Evolutionary conservation across 2,329 filamentous ascomycete species (phyloP), one percentile per base, ranked within the genome.

Genomic region (Calcarisporium arbuscula): DNA sequence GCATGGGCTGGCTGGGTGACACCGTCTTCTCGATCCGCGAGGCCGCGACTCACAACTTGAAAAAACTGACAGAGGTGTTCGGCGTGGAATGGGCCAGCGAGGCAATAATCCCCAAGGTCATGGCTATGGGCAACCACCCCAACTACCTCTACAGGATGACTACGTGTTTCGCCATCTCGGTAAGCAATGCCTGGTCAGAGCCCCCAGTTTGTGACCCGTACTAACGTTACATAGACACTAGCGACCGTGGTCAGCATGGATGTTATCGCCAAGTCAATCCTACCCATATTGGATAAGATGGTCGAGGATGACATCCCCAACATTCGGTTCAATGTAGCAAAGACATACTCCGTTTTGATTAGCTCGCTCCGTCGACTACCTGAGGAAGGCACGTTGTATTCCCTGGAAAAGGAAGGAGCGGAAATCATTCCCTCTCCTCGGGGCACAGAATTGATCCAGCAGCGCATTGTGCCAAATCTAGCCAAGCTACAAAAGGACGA

Each of bases 141-240:
- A 98, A 98, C 68, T 98, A 98, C 61, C 82, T 98, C 34, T 98
- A 98, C 74, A 79, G 92, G 59, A 98, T 98, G 92, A 98, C 92
- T 8, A 98, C 92, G n/a, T 96, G 90, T 68, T 98, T 98, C 61
- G 92, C 92, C 43, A 94, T 98, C 48, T 90, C 88, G 51, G 92
- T 98, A 74, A 71, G 85, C 35, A 18, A 8, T 20, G 10, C n/a
- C n/a, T n/a, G 3, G 5, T 8, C 6, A 9, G 14, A n/a, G 23
- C 19, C 30, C 28, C n/a, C 19, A 25, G 16, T 16, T 21, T 2
- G 12, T 12, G 2, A 12, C 15, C 25, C 16, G 11, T 12, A 27
- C 30, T 44, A 23, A 44, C 22, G 9, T 7, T 14, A 11, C 23
- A 2, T 31, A 98, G 92, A 98, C 90, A 17, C 80, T 98, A 43